Evolutionary conservation across 257 asterid species (phyloP).

Genomic region (Avicennia marina): DNA sequence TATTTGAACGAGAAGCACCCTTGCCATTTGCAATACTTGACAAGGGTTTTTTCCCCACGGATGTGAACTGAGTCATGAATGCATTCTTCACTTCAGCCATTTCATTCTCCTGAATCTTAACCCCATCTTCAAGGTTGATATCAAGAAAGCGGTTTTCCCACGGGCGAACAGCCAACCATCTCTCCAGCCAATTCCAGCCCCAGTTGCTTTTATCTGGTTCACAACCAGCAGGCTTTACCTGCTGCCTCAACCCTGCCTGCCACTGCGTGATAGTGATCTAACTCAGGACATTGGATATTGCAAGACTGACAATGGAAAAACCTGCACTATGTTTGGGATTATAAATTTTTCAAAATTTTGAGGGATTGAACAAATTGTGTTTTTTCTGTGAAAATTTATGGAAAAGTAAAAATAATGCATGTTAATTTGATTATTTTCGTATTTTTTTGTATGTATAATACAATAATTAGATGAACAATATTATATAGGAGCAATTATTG

Average conservation of each 20-base stretch:
- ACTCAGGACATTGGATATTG: background rate
- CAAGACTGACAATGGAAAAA: background rate
- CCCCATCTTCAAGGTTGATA: conserved; percentile 53
- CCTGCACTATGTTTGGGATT: too few species aligned
- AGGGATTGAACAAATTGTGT: too few species aligned
- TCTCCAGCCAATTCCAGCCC: conserved; percentile 99
- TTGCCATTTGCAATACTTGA: conserved; percentile 35
- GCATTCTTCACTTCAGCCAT: conserved; percentile 32
- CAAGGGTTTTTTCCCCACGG: conserved; percentile 43
- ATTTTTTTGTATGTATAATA: too few species aligned
- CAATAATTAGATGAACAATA: too few species aligned
- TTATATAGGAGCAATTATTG: too few species aligned
- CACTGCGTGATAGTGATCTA: conserved; percentile 48
- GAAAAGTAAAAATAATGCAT: too few species aligned
- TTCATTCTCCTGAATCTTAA: conserved; percentile 36
- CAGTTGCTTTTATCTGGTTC: conserved; percentile 73
- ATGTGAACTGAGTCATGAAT: conserved; percentile 24
- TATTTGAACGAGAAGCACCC: conserved; percentile 30
- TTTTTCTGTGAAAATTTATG: too few species aligned
- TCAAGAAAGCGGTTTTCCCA: conserved; percentile 80
- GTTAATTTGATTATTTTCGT: too few species aligned
- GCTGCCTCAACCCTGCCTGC: conserved; percentile 88
- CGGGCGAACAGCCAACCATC: conserved; percentile 98
- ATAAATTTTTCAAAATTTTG: background rate
- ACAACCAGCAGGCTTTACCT: conserved; percentile 34